These are phyloP conservation scores for Xylaria sp. DNA, from an alignment of 2,329 filamentous ascomycete species.

Conservation along the genomic window DNA sequence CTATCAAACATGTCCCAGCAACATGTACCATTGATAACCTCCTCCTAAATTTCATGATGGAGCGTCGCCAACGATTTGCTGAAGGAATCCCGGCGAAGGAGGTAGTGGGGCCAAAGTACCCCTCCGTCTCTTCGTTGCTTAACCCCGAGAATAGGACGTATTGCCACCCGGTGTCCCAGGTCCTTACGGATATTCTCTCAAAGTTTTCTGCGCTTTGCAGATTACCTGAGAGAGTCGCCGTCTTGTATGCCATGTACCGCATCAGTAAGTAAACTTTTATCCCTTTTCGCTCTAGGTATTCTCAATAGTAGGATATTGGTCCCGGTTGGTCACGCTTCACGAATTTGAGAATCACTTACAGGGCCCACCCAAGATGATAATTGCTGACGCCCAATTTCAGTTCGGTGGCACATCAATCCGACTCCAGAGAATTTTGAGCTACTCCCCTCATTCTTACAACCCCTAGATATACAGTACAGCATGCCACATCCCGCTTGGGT, in stretches of 20 bases:
- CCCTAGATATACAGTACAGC: conserved; percentile 72
- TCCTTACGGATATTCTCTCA: conserved; percentile 84
- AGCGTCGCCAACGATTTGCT: conserved; percentile 72
- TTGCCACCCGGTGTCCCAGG: conserved; percentile 81
- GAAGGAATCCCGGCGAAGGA: conserved; percentile 72
- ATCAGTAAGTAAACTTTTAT: conserved; percentile 55
- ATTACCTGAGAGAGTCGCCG: conserved; percentile 84
- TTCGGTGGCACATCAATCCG: conserved; percentile 86
- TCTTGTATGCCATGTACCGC: conserved; percentile 87
- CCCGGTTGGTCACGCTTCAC: background rate
- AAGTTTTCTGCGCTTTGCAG: conserved; percentile 83
- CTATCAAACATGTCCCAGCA: conserved; percentile 69
- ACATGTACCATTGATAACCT: conserved; percentile 83
- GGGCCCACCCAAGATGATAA: background rate
- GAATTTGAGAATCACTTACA: background rate
- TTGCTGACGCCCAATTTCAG: conserved; percentile 3
- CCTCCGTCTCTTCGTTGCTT: conserved; percentile 80
- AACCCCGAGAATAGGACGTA: conserved; percentile 72
- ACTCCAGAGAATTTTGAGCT: conserved; percentile 82
- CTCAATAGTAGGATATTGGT: background rate
- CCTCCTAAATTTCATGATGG: conserved; percentile 80
- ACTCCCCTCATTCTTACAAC: conserved; percentile 77
- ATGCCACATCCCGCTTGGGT: conserved; percentile 81
- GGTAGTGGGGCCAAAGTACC: conserved; percentile 80
- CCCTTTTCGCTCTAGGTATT: background rate